Evolutionary conservation across 176 grass and related monocot species (phyloP).

Genomic region (Phragmites australis): DNA sequence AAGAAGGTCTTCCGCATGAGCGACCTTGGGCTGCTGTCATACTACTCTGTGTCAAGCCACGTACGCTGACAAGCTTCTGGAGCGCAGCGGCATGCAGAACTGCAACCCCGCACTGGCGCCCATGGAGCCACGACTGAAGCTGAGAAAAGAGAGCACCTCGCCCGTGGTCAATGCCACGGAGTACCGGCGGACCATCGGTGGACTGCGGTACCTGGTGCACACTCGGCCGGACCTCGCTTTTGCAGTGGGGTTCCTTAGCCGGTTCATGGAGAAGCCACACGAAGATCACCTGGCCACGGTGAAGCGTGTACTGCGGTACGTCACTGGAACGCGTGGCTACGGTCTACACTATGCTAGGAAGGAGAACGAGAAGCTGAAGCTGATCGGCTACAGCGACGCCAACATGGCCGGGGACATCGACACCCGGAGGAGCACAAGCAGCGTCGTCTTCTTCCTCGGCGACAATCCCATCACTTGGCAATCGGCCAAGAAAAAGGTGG

Average conservation of each 20-base stretch:
- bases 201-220: not conserved
- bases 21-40: too few relatives aligned
- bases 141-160: not conserved
- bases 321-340: not conserved
- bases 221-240: not conserved
- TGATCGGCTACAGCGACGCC: too few relatives aligned
- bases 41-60: too few relatives aligned
- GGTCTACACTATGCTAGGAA: not conserved
- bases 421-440: too few relatives aligned
- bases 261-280: not conserved
- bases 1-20: too few relatives aligned
- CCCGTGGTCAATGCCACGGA: not conserved
- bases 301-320: not conserved
- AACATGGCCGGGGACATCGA: too few relatives aligned
- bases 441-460: too few relatives aligned
- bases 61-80: not conserved
- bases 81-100: too few relatives aligned
- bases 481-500: too few relatives aligned
- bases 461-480: too few relatives aligned
- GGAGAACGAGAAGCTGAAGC: not conserved
- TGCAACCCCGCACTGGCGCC: not conserved
- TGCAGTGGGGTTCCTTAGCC: not conserved
- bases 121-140: not conserved
- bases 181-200: not conserved
- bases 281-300: not conserved